Base-by-base conservation (phyloP, 192 early-diverging fungal species). In the Diversispora epigaea region DNA sequence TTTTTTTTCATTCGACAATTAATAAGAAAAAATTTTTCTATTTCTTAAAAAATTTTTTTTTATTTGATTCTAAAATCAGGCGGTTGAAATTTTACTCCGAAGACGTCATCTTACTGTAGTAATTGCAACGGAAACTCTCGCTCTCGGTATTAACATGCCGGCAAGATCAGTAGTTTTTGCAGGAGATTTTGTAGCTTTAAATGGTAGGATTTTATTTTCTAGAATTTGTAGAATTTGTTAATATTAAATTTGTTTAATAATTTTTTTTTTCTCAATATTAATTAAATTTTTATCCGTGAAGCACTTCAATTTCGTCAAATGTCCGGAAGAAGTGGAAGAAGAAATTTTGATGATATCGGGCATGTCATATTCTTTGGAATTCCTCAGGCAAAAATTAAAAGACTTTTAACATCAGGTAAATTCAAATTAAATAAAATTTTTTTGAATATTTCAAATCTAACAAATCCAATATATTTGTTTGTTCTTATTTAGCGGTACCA, bases 111-210 rank as follows among this genome's bases (percentile, higher is more conserved):
- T 84, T 52, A 45, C 74, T 25, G 71, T 84, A 1, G 77, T 84
- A 14, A 71, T 84, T 47, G 83, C 83, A 12, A 84, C 83, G 43
- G 83, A 68, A 15, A 45, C 76, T 11, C 22, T 77, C 11, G 76
- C 75, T 14, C 39, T 77, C 12, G 70, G 83, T 68, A 84, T 84
- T 68, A 84, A 84, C 65, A 84, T 84, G 83, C 83, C 83, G 15
- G 71, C 71, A 44, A 57, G 41, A 15, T 81, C 83, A 3, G 65
- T 54, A 7, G 80, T 85, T 14, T 84, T 84, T 39, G 49, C 68
- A n/a, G 83, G 82, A 39, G 83, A 84, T 70, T 76, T 68, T 10
- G 45, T 79, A 7, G 84, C 49, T 64, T 64, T 84, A 40, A 84
- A 32, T 32, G 25, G 25, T 32, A 32, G 25, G 2, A 32, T 32